Conservation (phyloP, 805 yeast species). For the Metschnikowia matae region DNA sequence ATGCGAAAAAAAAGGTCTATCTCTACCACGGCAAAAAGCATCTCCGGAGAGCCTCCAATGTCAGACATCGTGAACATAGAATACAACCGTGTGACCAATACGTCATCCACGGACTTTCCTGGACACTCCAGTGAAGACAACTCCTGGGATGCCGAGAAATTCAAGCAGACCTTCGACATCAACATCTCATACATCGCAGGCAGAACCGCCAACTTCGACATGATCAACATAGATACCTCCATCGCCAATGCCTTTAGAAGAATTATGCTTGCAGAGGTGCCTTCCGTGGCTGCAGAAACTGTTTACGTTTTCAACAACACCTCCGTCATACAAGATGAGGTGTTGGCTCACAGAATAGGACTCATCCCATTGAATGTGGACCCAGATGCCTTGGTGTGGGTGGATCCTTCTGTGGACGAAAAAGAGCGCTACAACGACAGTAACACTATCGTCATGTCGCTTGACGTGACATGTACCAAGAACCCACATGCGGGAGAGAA, state of each 20-base stretch:
- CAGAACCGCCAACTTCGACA: conserved; percentile 79
- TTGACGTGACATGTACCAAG: conserved; percentile 79
- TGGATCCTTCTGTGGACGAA: conserved; percentile 60
- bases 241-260: conserved; percentile 95
- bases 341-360: conserved; percentile 92
- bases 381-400: conserved; percentile 86
- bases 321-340: conserved; percentile 96
- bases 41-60: conserved; percentile 9
- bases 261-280: conserved; percentile 95
- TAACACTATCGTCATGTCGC: conserved; percentile 80
- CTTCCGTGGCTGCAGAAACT: conserved; percentile 91
- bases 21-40: neutral
- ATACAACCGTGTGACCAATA: conserved; percentile 86
- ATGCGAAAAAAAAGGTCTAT: conserved; percentile 6
- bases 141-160: conserved; percentile 81
- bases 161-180: conserved; percentile 63
- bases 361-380: conserved; percentile 85
- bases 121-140: conserved; percentile 69
- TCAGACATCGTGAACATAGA: conserved; percentile 76
- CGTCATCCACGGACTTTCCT: conserved; percentile 87
- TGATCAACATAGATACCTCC: conserved; percentile 83
- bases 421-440: conserved; percentile 73
- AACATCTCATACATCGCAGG: conserved; percentile 61
- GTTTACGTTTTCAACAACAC: conserved; percentile 91
- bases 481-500: conserved; percentile 79